Evolutionary conservation across 306 rosid species (phyloP).

Genomic region (Vicia villosa): DNA sequence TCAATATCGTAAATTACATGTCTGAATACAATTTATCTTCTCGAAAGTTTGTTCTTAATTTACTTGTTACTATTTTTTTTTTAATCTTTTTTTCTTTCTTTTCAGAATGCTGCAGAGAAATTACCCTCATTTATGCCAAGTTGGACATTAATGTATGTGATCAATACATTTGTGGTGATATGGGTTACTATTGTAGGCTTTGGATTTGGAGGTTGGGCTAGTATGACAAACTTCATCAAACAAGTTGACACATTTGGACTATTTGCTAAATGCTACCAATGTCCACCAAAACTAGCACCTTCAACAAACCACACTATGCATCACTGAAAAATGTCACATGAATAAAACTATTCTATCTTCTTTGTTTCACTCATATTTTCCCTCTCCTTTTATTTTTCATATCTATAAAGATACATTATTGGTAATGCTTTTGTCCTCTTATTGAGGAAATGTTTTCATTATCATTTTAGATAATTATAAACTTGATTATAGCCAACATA

Average conservation of each 20-base stretch:
- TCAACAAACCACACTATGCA: conserved; percentile 48
- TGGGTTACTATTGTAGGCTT: conserved; percentile 83
- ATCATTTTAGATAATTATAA: conserved; percentile 30
- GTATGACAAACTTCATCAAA: conserved; percentile 81
- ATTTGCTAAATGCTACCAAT: conserved; percentile 92
- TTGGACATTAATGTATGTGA: conserved; percentile 69
- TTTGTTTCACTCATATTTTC: conserved; percentile 42
- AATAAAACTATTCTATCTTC: conserved; percentile 12
- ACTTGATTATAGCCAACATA: conserved; percentile 27
- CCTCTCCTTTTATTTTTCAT: conserved; percentile 36
- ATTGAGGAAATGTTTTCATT: conserved; percentile 33
- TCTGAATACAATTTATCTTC: not conserved
- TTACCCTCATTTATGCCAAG: conserved; percentile 67
- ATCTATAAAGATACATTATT: conserved; percentile 13
- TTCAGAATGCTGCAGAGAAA: conserved; percentile 89
- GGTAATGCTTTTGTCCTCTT: conserved; percentile 45
- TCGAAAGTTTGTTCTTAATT: not conserved
- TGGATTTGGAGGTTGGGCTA: conserved; percentile 98
- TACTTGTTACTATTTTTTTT: not conserved
- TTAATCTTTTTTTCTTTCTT: not conserved
- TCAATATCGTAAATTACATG: not conserved
- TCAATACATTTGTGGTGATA: conserved; percentile 72
- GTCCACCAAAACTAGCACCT: conserved; percentile 44
- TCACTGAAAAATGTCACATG: conserved; percentile 42
- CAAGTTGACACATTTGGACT: conserved; percentile 86